phyloP scores from a whole-genome alignment of 1,139 yeast genomes.

The Sugiyamaella castrensis region DNA sequence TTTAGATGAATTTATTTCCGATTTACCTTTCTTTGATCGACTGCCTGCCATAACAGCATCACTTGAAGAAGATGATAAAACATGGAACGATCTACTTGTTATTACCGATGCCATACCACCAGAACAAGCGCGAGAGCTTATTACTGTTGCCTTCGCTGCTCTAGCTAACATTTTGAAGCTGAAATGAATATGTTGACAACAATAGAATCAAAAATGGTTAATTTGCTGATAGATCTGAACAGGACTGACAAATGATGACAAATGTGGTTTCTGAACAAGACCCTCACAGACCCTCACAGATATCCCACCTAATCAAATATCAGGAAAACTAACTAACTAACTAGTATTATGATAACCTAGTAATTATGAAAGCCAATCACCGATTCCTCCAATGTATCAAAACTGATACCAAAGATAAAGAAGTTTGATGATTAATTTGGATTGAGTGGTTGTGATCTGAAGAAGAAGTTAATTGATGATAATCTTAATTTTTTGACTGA shows the following conservation, averaged over 20 bases:
- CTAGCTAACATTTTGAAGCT: neutral
- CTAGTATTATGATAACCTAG: no score
- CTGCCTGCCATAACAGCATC: conserved; percentile 6
- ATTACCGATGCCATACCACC: no score
- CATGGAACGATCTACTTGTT: conserved; percentile 1
- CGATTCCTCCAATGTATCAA: no score
- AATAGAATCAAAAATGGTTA: neutral
- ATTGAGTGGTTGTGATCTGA: neutral
- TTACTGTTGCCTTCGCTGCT: neutral
- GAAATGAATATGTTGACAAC: no score
- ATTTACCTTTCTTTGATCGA: conserved; percentile 2
- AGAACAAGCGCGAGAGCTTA: neutral
- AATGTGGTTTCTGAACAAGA: no score
- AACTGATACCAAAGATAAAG: neutral
- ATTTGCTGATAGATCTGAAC: neutral
- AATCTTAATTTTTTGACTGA: neutral
- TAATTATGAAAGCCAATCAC: no score
- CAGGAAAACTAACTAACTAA: no score
- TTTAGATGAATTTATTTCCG: neutral
- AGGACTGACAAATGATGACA: no score
- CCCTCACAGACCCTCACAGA: no score
- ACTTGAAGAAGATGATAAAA: conserved; percentile 7
- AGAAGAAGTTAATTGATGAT: neutral
- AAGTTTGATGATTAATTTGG: neutral
- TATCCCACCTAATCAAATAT: no score